Percentiles rank a stretch among this genome's conserved stretches.
Conservation (phyloP, 257 asterid genomes). For the Linaria vulgaris region DNA sequence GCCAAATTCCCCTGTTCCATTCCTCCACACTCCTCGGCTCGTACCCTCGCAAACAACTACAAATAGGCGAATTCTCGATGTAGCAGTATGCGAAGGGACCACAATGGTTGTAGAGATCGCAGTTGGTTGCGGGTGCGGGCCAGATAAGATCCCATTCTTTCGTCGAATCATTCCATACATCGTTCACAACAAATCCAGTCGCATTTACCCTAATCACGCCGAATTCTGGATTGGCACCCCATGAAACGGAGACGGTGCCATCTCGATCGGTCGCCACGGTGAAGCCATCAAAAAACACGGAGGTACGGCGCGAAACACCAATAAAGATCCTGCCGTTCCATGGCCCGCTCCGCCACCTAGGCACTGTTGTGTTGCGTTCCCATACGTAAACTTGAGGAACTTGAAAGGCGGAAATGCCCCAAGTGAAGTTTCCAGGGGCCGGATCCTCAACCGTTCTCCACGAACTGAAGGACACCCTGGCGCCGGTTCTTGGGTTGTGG, state of each 20-base stretch:
- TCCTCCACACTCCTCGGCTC: slow-evolving; percentile 28
- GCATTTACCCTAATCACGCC: not conserved
- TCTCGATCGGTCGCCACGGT: not conserved
- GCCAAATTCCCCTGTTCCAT: slow-evolving; percentile 37
- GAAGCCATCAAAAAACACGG: slow-evolving; percentile 13
- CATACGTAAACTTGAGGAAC: slow-evolving; percentile 26
- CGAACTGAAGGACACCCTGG: slow-evolving; percentile 20
- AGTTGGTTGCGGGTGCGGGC: slow-evolving; percentile 7
- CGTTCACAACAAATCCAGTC: slow-evolving; percentile 15
- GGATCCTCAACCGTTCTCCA: slow-evolving; percentile 42
- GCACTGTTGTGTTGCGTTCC: slow-evolving; percentile 11
- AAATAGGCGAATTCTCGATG: slow-evolving; percentile 15
- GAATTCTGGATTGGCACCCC: not conserved
- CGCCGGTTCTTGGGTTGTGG: not conserved
- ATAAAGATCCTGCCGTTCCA: slow-evolving; percentile 20
- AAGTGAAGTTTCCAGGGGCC: slow-evolving; percentile 29
- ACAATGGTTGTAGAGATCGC: slow-evolving; percentile 32
- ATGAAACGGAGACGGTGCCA: slow-evolving; percentile 5
- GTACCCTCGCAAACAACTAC: slow-evolving; percentile 31
- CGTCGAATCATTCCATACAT: not conserved
- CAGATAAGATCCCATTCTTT: too few species aligned
- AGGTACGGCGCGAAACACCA: not conserved
- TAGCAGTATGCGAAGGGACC: slow-evolving; percentile 35
- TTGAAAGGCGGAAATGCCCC: slow-evolving; percentile 5
- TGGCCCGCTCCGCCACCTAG: slow-evolving; percentile 36